phyloP scores from a whole-genome alignment of 345 rosid genomes.

The Adansonia digitata region DNA sequence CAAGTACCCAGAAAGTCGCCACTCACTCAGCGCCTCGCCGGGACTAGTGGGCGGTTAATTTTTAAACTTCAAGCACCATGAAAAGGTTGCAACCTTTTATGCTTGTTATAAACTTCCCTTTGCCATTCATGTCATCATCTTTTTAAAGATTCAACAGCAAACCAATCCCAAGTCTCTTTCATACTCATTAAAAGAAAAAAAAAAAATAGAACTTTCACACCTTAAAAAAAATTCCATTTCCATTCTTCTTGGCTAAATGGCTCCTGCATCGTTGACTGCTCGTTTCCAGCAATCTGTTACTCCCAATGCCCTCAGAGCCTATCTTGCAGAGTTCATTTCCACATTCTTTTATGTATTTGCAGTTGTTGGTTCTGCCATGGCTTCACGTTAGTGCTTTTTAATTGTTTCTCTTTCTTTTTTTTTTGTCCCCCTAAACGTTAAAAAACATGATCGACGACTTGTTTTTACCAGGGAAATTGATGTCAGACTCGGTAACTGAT shows the following conservation, averaged over 20 bases:
- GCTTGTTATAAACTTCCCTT: background rate
- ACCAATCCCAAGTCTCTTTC: background rate
- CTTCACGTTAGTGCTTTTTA: conserved; percentile 46
- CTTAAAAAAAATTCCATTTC: background rate
- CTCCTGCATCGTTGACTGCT: conserved; percentile 30
- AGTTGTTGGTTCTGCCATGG: conserved; percentile 81
- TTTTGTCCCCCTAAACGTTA: background rate
- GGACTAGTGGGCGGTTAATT: conserved; percentile 16
- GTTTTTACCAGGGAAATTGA: conserved; percentile 46
- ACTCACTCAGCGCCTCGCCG: conserved; percentile 5
- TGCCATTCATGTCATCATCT: background rate
- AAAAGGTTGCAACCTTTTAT: background rate
- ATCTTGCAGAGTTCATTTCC: conserved; percentile 86
- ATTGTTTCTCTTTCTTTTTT: background rate
- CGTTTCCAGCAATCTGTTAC: conserved; percentile 51
- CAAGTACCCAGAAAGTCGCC: background rate
- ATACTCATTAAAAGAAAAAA: too few species aligned
- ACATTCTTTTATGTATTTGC: conserved; percentile 80
- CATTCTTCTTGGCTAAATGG: conserved; percentile 36
- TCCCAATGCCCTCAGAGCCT: conserved; percentile 51
- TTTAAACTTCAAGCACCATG: background rate
- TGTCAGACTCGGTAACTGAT: conserved; percentile 45
- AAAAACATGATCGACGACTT: background rate
- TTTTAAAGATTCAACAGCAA: background rate
- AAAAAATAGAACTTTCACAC: too few species aligned